phyloP scores from a whole-genome alignment of 2,329 filamentous ascomycete species.

The Aspergillus brunneoviolaceus region DNA sequence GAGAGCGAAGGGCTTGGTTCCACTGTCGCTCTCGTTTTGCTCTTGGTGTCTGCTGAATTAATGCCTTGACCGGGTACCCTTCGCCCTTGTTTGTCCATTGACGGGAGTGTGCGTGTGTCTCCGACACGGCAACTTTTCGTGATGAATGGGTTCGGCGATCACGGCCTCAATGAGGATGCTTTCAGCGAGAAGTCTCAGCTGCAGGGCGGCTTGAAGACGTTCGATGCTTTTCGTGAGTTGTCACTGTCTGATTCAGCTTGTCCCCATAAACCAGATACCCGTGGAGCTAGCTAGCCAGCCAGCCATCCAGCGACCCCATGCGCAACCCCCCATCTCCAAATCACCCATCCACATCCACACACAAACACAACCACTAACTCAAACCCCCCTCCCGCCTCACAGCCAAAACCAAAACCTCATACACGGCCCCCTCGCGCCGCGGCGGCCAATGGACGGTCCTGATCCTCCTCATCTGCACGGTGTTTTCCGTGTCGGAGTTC shows the following conservation, averaged over 20 bases:
- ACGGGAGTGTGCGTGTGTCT: background rate
- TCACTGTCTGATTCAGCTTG: no score
- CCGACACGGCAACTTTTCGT: conserved; percentile 22
- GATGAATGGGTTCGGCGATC: conserved; percentile 79
- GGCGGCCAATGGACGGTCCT: conserved; percentile 93
- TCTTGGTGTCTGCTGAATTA: conserved; percentile 17
- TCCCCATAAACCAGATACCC: no score
- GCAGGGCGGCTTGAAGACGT: conserved; percentile 66
- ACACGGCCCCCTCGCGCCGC: conserved; percentile 77
- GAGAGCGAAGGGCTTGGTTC: background rate
- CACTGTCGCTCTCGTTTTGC: conserved; percentile 2
- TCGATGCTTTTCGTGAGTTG: conserved; percentile 91
- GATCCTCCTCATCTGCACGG: conserved; percentile 70
- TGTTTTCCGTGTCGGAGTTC: conserved; percentile 77
- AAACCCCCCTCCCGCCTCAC: background rate
- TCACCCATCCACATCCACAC: background rate
- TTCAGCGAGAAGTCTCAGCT: conserved; percentile 71
- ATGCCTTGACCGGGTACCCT: conserved; percentile 25
- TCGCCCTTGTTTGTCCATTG: conserved; percentile 9
- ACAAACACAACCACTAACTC: background rate
- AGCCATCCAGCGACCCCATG: background rate
- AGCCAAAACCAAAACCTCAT: conserved; percentile 96
- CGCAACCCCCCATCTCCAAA: background rate
- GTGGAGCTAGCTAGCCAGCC: background rate
- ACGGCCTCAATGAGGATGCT: conserved; percentile 70